phyloP scores from a whole-genome alignment of 2,329 filamentous ascomycete species.

The Penicillium sp. region DNA sequence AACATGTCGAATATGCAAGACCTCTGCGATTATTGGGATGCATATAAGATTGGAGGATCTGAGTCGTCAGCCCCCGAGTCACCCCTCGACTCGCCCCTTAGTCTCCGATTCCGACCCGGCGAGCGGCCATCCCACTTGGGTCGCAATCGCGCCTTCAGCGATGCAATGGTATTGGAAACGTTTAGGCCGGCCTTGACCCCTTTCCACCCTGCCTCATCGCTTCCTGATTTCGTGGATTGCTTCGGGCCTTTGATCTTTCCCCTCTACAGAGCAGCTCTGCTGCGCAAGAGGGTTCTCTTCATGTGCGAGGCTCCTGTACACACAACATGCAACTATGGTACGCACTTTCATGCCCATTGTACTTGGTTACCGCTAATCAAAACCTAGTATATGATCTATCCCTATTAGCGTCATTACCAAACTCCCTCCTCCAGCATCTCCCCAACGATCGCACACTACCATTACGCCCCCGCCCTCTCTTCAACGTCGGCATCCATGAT shows the following conservation, averaged over 20 bases:
- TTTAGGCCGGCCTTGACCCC: constrained; percentile 61
- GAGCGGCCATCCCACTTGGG: constrained; percentile 35
- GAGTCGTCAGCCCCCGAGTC: constrained; percentile 44
- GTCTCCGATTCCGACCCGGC: constrained; percentile 52
- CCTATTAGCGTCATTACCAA: constrained; percentile 83
- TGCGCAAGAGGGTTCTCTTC: constrained; percentile 84
- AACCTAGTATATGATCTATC: constrained; percentile 82
- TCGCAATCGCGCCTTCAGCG: constrained; percentile 41
- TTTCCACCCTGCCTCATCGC: constrained; percentile 81
- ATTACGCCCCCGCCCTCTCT: constrained; percentile 71
- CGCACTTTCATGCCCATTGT: constrained; percentile 10
- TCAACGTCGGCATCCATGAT: constrained; percentile 89
- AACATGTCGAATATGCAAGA: constrained; percentile 60
- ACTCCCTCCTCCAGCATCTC: constrained; percentile 67
- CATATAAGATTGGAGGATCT: constrained; percentile 36
- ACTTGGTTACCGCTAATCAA: constrained; percentile 21
- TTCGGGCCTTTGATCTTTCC: constrained; percentile 93
- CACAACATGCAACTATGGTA: constrained; percentile 84
- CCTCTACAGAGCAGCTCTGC: constrained; percentile 77
- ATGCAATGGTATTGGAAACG: constrained; percentile 41
- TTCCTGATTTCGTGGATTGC: constrained; percentile 70
- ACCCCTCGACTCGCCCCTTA: constrained; percentile 52
- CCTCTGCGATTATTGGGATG: constrained; percentile 78
- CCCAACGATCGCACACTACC: constrained; percentile 59
- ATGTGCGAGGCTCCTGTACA: constrained; percentile 83